Percentiles rank a stretch among this genome's conserved stretches.
These are phyloP conservation scores for Cladosporium velox DNA, from an alignment of 2,329 filamentous ascomycete species.

Conservation along the genomic window DNA sequence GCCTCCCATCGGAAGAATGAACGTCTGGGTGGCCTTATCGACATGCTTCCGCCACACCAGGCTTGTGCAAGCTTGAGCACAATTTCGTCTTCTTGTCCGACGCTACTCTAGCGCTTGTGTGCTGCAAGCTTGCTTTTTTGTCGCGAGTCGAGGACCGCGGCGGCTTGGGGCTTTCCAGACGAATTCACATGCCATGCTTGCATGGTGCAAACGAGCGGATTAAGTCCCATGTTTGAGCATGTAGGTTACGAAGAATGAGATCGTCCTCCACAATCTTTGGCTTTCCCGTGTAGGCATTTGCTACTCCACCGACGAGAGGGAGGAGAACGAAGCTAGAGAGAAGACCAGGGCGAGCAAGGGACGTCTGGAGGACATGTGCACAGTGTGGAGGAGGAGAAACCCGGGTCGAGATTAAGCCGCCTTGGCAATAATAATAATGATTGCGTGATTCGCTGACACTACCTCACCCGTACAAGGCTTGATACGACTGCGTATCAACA, in stretches of 20 bases:
- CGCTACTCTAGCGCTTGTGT: conserved; percentile 2
- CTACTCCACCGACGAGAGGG: not conserved
- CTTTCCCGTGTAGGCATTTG: not conserved
- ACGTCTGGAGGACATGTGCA: not conserved
- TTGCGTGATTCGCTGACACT: not conserved
- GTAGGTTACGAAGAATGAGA: no score
- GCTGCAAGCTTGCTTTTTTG: not conserved
- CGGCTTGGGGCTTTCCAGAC: not conserved
- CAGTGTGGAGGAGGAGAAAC: no score
- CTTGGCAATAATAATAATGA: not conserved
- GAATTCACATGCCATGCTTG: not conserved
- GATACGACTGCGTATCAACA: not conserved
- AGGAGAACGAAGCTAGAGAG: not conserved
- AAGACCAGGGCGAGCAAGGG: not conserved
- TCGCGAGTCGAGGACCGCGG: not conserved
- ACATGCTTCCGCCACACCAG: conserved; percentile 1
- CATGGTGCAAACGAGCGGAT: not conserved
- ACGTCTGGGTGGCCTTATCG: not conserved
- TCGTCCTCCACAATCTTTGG: not conserved
- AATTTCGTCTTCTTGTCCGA: conserved; percentile 4
- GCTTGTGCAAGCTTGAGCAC: conserved; percentile 7
- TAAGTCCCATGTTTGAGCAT: no score
- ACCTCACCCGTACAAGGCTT: not conserved
- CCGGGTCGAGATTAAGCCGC: not conserved
- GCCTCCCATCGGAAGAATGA: not conserved